Evolutionary conservation across 768 basidiomycete genomes (phyloP).

Genomic region (Mycena crocata): DNA sequence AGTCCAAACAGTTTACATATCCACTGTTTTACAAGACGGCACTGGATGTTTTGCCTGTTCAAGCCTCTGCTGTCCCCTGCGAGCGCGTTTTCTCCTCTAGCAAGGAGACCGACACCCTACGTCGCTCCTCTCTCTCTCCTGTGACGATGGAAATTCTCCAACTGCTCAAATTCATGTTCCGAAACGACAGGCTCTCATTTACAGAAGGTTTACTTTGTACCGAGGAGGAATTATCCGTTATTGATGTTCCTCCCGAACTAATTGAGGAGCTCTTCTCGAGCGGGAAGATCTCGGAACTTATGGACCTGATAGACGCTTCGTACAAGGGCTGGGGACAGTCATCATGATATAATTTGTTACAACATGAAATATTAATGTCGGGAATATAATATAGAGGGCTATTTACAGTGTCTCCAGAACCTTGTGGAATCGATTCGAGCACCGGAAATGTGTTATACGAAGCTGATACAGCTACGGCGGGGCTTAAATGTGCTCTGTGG

Average conservation of each 20-base stretch:
- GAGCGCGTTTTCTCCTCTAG: background rate
- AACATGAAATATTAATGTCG: too few relatives aligned
- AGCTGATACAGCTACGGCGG: too few relatives aligned
- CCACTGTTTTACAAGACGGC: background rate
- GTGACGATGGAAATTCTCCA: slow-evolving; percentile 4
- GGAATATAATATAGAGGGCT: too few relatives aligned
- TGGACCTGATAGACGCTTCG: background rate
- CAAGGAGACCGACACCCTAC: background rate
- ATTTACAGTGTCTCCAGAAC: too few relatives aligned
- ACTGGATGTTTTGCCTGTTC: background rate
- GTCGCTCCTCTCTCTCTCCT: background rate
- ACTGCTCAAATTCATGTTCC: slow-evolving; percentile 3
- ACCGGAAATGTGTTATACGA: too few relatives aligned
- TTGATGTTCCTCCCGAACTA: background rate
- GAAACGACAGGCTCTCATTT: background rate
- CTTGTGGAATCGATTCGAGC: too few relatives aligned
- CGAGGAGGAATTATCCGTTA: slow-evolving; percentile 1
- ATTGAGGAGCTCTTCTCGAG: background rate
- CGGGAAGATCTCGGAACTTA: background rate
- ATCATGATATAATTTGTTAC: too few relatives aligned
- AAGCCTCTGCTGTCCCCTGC: background rate
- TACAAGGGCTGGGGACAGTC: background rate
- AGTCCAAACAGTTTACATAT: background rate
- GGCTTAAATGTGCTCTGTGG: too few relatives aligned
- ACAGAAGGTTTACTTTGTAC: slow-evolving; percentile 4